phyloP scores from a whole-genome alignment of 208 protist genomes.

The Leishmania tropica region DNA sequence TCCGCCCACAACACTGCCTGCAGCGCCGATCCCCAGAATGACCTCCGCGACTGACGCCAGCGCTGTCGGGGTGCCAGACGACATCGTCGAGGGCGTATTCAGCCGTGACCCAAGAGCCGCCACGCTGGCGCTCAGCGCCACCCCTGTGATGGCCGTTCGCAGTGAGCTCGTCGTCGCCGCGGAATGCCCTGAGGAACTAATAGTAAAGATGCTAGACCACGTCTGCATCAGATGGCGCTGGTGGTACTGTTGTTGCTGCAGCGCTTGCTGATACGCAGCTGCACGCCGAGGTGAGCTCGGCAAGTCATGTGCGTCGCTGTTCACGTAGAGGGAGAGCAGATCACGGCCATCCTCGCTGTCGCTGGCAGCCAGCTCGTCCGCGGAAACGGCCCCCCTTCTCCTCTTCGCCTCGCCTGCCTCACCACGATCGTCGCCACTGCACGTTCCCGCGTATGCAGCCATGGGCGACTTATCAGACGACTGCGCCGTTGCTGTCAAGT shows the following conservation, averaged over 20 bases:
- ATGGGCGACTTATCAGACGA: background rate
- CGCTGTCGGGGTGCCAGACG: background rate
- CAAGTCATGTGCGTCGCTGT: background rate
- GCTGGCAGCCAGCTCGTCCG: background rate
- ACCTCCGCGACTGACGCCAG: background rate
- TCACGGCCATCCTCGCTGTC: background rate
- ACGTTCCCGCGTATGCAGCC: background rate
- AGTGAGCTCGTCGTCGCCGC: background rate
- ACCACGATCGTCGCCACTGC: background rate
- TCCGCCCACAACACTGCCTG: background rate
- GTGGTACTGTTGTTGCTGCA: background rate
- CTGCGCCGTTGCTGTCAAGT: background rate
- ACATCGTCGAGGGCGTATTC: background rate
- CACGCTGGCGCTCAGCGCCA: background rate
- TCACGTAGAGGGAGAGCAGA: background rate
- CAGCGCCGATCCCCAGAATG: background rate
- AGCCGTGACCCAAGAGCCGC: background rate
- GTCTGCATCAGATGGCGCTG: constrained; percentile 1
- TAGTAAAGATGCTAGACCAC: background rate
- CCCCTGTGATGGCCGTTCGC: background rate
- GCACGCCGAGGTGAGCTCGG: background rate
- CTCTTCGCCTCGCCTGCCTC: background rate
- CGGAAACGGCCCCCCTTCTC: background rate
- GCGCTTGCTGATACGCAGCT: background rate
- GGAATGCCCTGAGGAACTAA: background rate